A percentile compares a stretch with the other conserved stretches of the same genome.
phyloP scores from a whole-genome alignment of 768 basidiomycete genomes.

The Trametes gibbosa region DNA sequence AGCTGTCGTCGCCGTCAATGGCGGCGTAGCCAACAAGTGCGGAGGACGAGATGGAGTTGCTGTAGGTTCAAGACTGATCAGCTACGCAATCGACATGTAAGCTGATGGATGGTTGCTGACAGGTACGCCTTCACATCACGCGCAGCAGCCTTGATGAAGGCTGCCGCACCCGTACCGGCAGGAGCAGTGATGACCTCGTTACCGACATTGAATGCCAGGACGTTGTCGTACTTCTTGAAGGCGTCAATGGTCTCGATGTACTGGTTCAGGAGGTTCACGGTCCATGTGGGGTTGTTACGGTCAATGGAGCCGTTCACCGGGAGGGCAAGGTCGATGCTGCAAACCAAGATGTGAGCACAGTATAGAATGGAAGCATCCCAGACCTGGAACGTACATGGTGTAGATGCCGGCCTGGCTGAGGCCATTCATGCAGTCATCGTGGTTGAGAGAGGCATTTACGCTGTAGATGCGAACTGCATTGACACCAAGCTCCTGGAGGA shows the following conservation, averaged over 20 bases:
- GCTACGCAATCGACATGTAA: background rate
- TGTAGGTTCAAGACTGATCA: conserved; percentile 25
- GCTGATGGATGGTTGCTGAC: conserved; percentile 39
- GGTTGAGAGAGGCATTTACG: conserved; percentile 78
- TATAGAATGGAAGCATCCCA: background rate
- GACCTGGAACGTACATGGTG: conserved; percentile 60
- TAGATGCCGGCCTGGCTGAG: conserved; percentile 83
- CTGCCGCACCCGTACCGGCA: conserved; percentile 56
- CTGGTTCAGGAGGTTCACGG: conserved; percentile 72
- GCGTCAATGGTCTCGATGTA: conserved; percentile 76
- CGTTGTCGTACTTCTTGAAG: conserved; percentile 85
- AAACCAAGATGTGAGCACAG: background rate
- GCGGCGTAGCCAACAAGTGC: conserved; percentile 83
- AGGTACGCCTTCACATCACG: conserved; percentile 86
- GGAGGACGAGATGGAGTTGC: conserved; percentile 59
- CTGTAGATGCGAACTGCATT: conserved; percentile 87
- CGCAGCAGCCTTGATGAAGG: conserved; percentile 89
- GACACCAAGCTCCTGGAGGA: conserved; percentile 70
- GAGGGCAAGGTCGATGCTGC: conserved; percentile 81
- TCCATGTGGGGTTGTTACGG: conserved; percentile 71
- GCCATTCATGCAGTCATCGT: conserved; percentile 81
- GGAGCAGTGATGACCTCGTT: conserved; percentile 75
- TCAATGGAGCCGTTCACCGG: conserved; percentile 87
- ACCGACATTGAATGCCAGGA: conserved; percentile 86
- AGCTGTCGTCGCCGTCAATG: conserved; percentile 67